Evolutionary conservation across 768 basidiomycete species (phyloP).

Genomic region (Pulveroboletus sp.): DNA sequence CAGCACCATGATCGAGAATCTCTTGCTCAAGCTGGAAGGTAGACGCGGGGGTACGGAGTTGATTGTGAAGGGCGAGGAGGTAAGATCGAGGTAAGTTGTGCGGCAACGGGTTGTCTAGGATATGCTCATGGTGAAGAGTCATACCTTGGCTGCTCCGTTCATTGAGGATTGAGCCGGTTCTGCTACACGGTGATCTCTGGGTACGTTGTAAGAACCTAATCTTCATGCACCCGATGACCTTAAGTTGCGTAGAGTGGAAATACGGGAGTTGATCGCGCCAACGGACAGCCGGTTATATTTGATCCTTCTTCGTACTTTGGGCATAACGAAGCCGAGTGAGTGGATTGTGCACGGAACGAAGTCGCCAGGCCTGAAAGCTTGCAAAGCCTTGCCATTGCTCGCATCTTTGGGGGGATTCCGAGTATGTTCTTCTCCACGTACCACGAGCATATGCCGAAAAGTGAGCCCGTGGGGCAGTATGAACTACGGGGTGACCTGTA

Average conservation of each 20-base stretch:
- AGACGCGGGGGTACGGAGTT: slow-evolving; percentile 43
- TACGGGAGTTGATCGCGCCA: slow-evolving; percentile 52
- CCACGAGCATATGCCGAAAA: slow-evolving; percentile 57
- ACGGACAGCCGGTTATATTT: slow-evolving; percentile 62
- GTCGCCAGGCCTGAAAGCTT: slow-evolving; percentile 1
- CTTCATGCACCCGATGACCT: neutral
- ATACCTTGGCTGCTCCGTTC: slow-evolving; percentile 64
- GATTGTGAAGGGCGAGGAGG: slow-evolving; percentile 47
- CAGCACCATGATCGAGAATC: slow-evolving; percentile 53
- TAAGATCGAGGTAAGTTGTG: slow-evolving; percentile 43
- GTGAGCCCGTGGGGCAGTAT: slow-evolving; percentile 63
- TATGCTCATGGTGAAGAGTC: slow-evolving; percentile 43
- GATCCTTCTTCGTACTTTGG: slow-evolving; percentile 80
- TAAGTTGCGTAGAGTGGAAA: slow-evolving; percentile 58
- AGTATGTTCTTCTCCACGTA: slow-evolving; percentile 60
- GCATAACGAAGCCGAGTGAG: slow-evolving; percentile 80
- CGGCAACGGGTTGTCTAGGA: neutral
- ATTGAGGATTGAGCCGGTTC: slow-evolving; percentile 57
- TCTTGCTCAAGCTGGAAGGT: slow-evolving; percentile 46
- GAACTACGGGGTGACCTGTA: slow-evolving; percentile 64
- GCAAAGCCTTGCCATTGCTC: slow-evolving; percentile 65
- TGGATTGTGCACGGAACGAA: neutral
- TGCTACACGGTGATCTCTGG: slow-evolving; percentile 81
- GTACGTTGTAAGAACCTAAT: slow-evolving; percentile 35
- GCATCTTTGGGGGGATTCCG: slow-evolving; percentile 77